These are phyloP conservation scores for Bidens hawaiensis DNA, from an alignment of 140 eudicot species.

Conservation along the genomic window DNA sequence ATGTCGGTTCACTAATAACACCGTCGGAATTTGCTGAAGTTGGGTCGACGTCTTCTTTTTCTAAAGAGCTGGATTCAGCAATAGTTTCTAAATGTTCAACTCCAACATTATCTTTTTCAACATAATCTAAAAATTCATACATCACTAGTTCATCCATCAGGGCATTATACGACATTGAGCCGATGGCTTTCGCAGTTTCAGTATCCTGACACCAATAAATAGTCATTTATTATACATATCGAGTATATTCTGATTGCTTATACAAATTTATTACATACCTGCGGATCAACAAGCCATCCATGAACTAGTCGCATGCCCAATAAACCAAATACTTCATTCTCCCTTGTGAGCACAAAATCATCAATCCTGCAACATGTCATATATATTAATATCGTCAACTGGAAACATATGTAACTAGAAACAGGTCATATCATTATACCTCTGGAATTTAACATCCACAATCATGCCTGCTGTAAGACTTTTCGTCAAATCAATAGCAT, in stretches of 20 bases:
- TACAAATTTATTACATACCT: slow-evolving; percentile 41
- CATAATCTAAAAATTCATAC: no score
- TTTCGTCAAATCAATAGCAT: slow-evolving; percentile 83
- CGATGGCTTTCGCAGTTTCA: slow-evolving; percentile 69
- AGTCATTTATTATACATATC: neutral
- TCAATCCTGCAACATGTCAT: neutral
- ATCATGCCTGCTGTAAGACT: slow-evolving; percentile 76
- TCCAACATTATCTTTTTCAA: no score
- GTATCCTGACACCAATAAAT: slow-evolving; percentile 46
- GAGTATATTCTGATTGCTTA: slow-evolving; percentile 2
- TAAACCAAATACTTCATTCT: slow-evolving; percentile 73
- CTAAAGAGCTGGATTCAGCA: no score
- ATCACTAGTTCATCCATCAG: slow-evolving; percentile 73
- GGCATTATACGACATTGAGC: slow-evolving; percentile 73
- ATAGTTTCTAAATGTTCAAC: no score
- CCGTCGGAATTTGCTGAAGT: no score
- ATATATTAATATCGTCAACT: neutral
- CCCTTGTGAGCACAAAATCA: slow-evolving; percentile 77
- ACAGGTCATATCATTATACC: slow-evolving; percentile 28
- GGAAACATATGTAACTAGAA: neutral
- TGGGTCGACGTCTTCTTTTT: no score
- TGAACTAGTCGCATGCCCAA: slow-evolving; percentile 86
- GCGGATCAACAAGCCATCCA: slow-evolving; percentile 96
- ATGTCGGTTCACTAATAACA: no score
- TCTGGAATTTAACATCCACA: slow-evolving; percentile 68